Evolutionary conservation across 371 early-diverging fungal species (phyloP), one percentile per base, ranked within the genome.

Genomic region (Mortierella sp.): DNA sequence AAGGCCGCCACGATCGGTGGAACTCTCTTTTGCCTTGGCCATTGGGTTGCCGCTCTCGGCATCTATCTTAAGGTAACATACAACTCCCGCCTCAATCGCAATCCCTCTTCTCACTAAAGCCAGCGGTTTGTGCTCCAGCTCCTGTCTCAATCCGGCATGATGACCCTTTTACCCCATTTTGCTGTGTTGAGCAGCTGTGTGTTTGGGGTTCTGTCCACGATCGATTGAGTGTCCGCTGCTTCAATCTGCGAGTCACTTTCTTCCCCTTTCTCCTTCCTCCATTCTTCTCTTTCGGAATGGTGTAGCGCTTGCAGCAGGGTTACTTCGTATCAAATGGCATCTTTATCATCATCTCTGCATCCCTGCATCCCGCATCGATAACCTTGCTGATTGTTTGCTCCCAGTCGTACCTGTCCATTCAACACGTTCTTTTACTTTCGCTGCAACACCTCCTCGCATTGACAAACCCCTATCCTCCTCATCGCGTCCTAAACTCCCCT

Each of bases 21-120:
- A 7, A 60, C 87, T n/a, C 80, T 93, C 19, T 94, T 93, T 79
- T 92, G 85, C 79, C 26, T 91, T 31, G 95, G 94, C 11, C 91
- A 94, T 75, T 85, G 93, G 76, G 77, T 93, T 21, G 80, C 94
- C 10, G 94, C 92, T 26, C 81, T 94, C 42, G 95, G 92, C 21
- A 78, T 92, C 54, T 72, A 91, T 60, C 80, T 88, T 38, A 86
- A 90, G 80, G 91, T 90, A 87, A 78, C 58, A 68, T 16, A 26
- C 34, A 5, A 38, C 44, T 34, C 31, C 63, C 63, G 11, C 16
- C 50, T 54, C 24, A 21, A 45, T 34, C 19, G 34, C 60, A n/a
- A 26, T 44, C 48, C 21, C 16, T 70, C 28, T 38, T 70, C 42
- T 58, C n/a, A 45, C 26, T 54, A 45, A 26, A n/a, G n/a, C 42